Evolutionary conservation across 179 eudicot species (phyloP).

Genomic region (Patellifolia procumbens): DNA sequence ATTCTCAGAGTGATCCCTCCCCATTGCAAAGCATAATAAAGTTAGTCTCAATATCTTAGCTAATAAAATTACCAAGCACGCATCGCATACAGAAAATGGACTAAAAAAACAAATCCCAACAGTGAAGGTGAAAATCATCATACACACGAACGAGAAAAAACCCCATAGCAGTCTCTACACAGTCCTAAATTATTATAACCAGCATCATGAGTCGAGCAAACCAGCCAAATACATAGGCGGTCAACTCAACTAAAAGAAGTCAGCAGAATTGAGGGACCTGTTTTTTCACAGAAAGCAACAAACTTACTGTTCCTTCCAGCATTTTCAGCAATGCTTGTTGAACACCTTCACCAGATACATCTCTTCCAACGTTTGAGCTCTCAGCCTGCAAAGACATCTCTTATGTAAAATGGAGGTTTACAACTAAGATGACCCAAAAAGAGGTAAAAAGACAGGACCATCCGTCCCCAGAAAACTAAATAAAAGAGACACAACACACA

Average conservation of each 20-base stretch:
- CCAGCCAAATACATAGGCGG: not conserved
- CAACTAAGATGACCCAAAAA: not conserved
- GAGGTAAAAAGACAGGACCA: not conserved
- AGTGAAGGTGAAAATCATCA: not conserved
- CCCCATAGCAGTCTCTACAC: not conserved
- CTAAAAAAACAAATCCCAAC: not conserved
- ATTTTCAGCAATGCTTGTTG: conserved; percentile 95
- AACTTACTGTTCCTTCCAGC: conserved; percentile 72
- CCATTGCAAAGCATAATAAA: not conserved
- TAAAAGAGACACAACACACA: not conserved
- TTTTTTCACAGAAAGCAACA: not conserved
- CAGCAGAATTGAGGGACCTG: not conserved
- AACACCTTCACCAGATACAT: conserved; percentile 97
- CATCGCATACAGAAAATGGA: not conserved
- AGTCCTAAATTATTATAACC: not conserved
- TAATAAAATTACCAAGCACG: not conserved
- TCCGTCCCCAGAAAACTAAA: not conserved
- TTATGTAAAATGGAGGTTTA: not conserved
- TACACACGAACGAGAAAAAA: not conserved
- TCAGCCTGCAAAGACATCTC: conserved; percentile 52
- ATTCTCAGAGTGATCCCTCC: not conserved
- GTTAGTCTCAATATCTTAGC: not conserved
- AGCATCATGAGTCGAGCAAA: not conserved
- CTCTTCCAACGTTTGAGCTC: conserved; percentile 85
- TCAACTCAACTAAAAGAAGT: not conserved